Evolutionary conservation across 2,329 filamentous ascomycete genomes (phyloP).

Genomic region (Phialophora chinensis): DNA sequence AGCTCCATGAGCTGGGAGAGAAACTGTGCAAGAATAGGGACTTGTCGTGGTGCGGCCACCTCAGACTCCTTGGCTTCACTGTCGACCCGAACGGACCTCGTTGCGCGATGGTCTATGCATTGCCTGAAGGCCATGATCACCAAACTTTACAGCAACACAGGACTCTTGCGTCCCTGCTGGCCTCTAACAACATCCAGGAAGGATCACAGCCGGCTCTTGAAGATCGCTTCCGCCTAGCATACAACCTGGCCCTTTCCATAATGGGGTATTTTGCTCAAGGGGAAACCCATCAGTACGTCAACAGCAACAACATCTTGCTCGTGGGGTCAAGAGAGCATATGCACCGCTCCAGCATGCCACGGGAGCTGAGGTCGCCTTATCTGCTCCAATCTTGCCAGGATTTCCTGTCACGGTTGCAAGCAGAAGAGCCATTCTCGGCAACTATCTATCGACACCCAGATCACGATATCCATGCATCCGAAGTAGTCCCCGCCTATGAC

Average conservation of each 20-base stretch:
- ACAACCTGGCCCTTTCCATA: constrained; percentile 63
- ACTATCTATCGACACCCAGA: constrained; percentile 68
- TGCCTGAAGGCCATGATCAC: constrained; percentile 37
- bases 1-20: constrained; percentile 36
- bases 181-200: constrained; percentile 44
- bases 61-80: constrained; percentile 51
- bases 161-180: constrained; percentile 36
- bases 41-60: constrained; percentile 39
- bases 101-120: constrained; percentile 39
- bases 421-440: constrained; percentile 51
- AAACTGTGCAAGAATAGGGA: constrained; percentile 31
- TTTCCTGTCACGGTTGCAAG: constrained; percentile 33
- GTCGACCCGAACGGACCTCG: constrained; percentile 35
- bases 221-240: constrained; percentile 66
- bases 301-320: constrained; percentile 68
- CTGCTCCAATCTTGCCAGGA: constrained; percentile 39
- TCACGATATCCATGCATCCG: constrained; percentile 32
- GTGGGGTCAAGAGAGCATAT: constrained; percentile 46
- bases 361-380: constrained; percentile 41
- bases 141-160: constrained; percentile 34
- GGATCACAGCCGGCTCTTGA: constrained; percentile 57
- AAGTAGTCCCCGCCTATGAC: constrained; percentile 53
- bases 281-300: constrained; percentile 67
- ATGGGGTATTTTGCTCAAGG: constrained; percentile 63
- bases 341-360: constrained; percentile 43